These are phyloP conservation scores for Colletotrichum scovillei DNA, from an alignment of 2,329 filamentous ascomycete species.

Conservation along the genomic window DNA sequence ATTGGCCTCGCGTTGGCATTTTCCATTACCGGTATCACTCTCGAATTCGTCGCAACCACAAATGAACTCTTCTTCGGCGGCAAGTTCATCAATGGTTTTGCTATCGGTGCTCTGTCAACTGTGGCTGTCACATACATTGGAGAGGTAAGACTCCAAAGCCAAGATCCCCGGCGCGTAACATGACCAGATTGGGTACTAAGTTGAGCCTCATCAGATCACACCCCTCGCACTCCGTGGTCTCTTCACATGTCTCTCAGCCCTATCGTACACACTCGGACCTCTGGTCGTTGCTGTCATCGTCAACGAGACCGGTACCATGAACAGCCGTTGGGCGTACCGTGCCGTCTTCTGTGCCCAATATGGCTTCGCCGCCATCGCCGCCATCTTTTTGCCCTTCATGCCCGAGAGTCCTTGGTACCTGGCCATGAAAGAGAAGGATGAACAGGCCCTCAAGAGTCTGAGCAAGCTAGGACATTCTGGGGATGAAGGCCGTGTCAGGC, in stretches of 20 bases:
- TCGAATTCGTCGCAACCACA: slow-evolving; percentile 54
- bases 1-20: slow-evolving; percentile 48
- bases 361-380: slow-evolving; percentile 45
- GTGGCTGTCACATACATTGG: slow-evolving; percentile 46
- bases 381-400: slow-evolving; percentile 47
- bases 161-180: neutral
- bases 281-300: slow-evolving; percentile 46
- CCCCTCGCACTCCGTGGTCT: slow-evolving; percentile 44
- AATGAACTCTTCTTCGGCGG: slow-evolving; percentile 54
- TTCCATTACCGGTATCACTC: slow-evolving; percentile 50
- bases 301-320: slow-evolving; percentile 42
- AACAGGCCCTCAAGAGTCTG: slow-evolving; percentile 48
- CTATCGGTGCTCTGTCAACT: slow-evolving; percentile 42
- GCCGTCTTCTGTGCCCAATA: slow-evolving; percentile 47
- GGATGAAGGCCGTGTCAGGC: slow-evolving; percentile 43
- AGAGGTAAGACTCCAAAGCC: slow-evolving; percentile 39
- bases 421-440: slow-evolving; percentile 44
- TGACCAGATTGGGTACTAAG: slow-evolving; percentile 38
- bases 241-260: slow-evolving; percentile 42
- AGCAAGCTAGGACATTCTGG: slow-evolving; percentile 44
- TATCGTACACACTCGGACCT: slow-evolving; percentile 42
- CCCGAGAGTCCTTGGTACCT: slow-evolving; percentile 59
- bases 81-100: slow-evolving; percentile 56
- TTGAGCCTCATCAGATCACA: slow-evolving; percentile 42
- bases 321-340: slow-evolving; percentile 47